phyloP scores from a whole-genome alignment of 2,329 filamentous ascomycete species.

The Claviceps maximensis region DNA sequence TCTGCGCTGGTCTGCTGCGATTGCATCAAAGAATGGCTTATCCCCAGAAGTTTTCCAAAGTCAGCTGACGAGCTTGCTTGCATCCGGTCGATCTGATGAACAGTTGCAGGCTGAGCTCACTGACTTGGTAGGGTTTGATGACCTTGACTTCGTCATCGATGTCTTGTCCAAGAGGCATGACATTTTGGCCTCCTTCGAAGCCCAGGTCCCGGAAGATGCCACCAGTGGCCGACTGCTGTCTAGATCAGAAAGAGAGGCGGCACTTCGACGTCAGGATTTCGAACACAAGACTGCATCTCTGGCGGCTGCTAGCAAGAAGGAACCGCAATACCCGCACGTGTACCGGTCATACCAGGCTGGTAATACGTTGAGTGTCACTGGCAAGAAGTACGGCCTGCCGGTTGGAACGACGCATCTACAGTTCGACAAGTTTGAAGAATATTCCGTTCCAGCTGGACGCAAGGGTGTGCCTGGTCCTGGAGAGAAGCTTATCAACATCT shows the following conservation, averaged over 20 bases:
- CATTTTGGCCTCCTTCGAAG: constrained; percentile 38
- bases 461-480: constrained; percentile 61
- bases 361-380: constrained; percentile 68
- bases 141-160: constrained; percentile 85
- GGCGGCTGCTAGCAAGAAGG: constrained; percentile 56
- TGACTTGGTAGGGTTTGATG: constrained; percentile 84
- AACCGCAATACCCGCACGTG: constrained; percentile 80
- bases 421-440: constrained; percentile 73
- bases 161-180: constrained; percentile 66
- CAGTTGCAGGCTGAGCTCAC: constrained; percentile 84
- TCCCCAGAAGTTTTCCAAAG: constrained; percentile 57
- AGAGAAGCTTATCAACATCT: constrained; percentile 65
- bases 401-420: constrained; percentile 59
- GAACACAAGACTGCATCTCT: constrained; percentile 71
- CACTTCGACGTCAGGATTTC: constrained; percentile 60
- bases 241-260: constrained; percentile 64
- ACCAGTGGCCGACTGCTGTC: constrained; percentile 50
- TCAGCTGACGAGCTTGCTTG: constrained; percentile 64
- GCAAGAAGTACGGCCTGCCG: constrained; percentile 73
- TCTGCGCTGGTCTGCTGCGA: constrained; percentile 47
- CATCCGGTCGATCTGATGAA: constrained; percentile 56
- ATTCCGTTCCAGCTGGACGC: constrained; percentile 68
- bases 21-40: constrained; percentile 55
- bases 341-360: constrained; percentile 75
- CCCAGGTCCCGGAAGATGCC: constrained; percentile 17